phyloP scores from a whole-genome alignment of 2,329 filamentous ascomycete genomes.

The Phialophora expanda region DNA sequence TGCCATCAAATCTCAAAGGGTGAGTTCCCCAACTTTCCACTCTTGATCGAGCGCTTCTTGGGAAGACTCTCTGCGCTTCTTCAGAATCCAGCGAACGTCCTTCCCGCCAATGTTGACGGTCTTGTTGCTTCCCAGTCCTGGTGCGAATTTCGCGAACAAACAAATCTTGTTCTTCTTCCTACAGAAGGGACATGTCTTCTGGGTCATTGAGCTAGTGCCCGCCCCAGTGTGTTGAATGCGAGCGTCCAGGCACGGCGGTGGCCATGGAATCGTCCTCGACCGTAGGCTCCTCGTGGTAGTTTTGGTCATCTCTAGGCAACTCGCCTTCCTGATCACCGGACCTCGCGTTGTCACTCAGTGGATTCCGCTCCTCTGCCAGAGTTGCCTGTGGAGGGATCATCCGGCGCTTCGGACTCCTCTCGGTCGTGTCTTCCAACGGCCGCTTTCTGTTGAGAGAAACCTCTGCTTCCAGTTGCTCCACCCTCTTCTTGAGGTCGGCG shows the following conservation, averaged over 20 bases:
- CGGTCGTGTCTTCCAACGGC: too few relatives aligned
- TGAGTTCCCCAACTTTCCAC: background rate
- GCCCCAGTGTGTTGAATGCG: slow-evolving; percentile 40
- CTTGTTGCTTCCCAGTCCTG: background rate
- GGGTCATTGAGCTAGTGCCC: slow-evolving; percentile 19
- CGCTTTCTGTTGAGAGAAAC: too few relatives aligned
- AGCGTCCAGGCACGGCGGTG: slow-evolving; percentile 2
- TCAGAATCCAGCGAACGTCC: slow-evolving; percentile 1
- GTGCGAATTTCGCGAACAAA: background rate
- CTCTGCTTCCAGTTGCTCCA: too few relatives aligned
- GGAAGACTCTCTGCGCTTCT: background rate
- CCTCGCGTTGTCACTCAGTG: too few relatives aligned
- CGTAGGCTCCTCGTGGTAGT: too few relatives aligned
- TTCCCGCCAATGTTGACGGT: background rate
- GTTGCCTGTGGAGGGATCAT: too few relatives aligned
- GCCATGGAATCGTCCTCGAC: background rate
- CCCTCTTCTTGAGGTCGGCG: too few relatives aligned
- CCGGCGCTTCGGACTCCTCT: too few relatives aligned
- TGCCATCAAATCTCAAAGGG: background rate
- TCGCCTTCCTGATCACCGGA: too few relatives aligned
- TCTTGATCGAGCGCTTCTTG: background rate
- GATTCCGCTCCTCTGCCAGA: too few relatives aligned
- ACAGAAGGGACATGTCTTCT: background rate
- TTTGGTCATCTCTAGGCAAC: too few relatives aligned
- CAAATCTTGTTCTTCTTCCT: background rate